Conservation (phyloP, 257 asterid genomes). For the Nicotiana sylvestris region DNA sequence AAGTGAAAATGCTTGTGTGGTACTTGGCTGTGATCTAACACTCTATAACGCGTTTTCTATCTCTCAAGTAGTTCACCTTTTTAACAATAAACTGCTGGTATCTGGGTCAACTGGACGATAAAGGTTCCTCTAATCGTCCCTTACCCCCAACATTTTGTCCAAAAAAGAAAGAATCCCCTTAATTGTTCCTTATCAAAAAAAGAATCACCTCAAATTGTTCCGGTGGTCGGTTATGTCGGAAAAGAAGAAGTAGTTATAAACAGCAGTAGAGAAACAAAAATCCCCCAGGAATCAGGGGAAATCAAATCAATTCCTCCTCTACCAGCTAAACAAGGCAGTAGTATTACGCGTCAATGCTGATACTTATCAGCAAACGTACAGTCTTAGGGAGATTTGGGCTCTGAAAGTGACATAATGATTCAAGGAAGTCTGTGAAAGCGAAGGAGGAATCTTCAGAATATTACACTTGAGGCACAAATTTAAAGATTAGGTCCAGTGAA, state of each 20-base stretch:
- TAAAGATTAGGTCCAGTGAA: neutral
- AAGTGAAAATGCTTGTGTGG: neutral
- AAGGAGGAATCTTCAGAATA: neutral
- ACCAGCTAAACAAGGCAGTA: neutral
- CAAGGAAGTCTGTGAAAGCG: neutral
- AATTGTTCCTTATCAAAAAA: neutral
- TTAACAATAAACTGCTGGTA: neutral
- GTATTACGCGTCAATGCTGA: neutral
- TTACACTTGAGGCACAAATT: neutral
- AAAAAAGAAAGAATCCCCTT: neutral
- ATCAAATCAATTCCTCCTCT: neutral
- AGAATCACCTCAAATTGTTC: neutral
- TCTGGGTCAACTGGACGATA: neutral
- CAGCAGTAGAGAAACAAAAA: neutral
- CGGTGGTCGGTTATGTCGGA: too few species aligned
- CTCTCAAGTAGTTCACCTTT: neutral
- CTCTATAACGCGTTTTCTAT: too few species aligned
- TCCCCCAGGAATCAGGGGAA: neutral
- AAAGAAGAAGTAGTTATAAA: neutral
- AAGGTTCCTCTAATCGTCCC: neutral
- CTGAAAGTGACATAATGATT: neutral
- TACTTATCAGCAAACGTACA: neutral
- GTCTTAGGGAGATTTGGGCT: conserved; percentile 1
- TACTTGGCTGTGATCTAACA: too few species aligned
- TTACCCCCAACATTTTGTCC: neutral